These are phyloP conservation scores for Cucurbita moschata DNA, from an alignment of 306 rosid species.

Conservation along the genomic window DNA sequence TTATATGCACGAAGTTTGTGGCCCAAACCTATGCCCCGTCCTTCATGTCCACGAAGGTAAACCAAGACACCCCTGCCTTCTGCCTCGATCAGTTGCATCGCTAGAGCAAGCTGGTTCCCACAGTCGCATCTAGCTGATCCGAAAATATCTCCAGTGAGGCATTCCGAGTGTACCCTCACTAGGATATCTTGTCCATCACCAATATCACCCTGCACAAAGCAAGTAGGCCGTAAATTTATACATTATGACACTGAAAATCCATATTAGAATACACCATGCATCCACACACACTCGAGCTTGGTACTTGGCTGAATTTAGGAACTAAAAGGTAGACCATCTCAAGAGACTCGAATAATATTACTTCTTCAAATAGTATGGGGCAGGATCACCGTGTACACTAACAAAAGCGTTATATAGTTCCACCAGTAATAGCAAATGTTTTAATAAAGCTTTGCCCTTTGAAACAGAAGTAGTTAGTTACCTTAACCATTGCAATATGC, in stretches of 20 bases:
- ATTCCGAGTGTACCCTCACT: constrained; percentile 93
- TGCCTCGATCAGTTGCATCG: constrained; percentile 87
- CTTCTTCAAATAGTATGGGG: background rate
- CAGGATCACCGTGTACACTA: background rate
- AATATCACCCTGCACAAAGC: constrained; percentile 59
- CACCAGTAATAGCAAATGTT: background rate
- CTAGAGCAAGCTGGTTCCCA: constrained; percentile 77
- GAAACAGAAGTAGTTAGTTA: constrained; percentile 8
- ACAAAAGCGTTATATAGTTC: background rate
- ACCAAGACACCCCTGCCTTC: constrained; percentile 81
- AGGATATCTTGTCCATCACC: constrained; percentile 78
- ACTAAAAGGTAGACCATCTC: background rate
- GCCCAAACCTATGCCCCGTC: constrained; percentile 91
- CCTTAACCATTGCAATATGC: constrained; percentile 98
- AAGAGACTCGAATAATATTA: background rate
- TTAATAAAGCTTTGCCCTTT: background rate
- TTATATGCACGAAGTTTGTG: constrained; percentile 92
- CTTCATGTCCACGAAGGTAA: constrained; percentile 89
- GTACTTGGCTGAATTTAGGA: background rate
- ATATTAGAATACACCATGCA: background rate
- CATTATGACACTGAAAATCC: background rate
- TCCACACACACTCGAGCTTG: background rate
- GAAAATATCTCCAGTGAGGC: constrained; percentile 95
- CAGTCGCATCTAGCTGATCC: constrained; percentile 97
- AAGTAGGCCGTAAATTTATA: background rate